Percentiles rank a stretch among this genome's conserved stretches.
These are phyloP conservation scores for Xylaria sp. DNA, from an alignment of 2,329 filamentous ascomycete species.

Conservation along the genomic window DNA sequence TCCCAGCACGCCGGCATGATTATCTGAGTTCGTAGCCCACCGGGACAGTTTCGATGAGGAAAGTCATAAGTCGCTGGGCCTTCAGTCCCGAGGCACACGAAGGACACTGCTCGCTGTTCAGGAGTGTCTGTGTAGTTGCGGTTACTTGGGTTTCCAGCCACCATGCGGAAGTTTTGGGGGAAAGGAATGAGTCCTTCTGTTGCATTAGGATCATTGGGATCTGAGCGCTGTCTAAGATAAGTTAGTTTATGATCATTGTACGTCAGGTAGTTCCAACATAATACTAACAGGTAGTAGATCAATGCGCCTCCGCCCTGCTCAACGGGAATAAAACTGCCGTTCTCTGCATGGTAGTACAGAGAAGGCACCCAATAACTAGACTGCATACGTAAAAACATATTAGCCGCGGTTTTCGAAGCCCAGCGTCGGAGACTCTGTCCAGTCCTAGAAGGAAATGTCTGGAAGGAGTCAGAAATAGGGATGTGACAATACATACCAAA, in stretches of 20 bases:
- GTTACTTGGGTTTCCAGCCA: constrained; percentile 67
- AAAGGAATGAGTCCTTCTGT: constrained; percentile 66
- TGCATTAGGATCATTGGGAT: constrained; percentile 52
- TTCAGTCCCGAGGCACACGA: constrained; percentile 63
- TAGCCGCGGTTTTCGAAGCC: not conserved
- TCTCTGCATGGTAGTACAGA: constrained; percentile 61
- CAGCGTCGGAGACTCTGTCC: not conserved
- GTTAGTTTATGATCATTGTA: constrained; percentile 37
- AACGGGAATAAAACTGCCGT: constrained; percentile 67
- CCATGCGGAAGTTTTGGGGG: constrained; percentile 72
- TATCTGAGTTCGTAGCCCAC: constrained; percentile 63
- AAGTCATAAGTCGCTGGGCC: constrained; percentile 61
- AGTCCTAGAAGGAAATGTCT: too few relatives aligned
- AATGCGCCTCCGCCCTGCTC: constrained; percentile 55
- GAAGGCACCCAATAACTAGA: constrained; percentile 56
- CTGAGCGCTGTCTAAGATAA: constrained; percentile 52
- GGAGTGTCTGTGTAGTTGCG: constrained; percentile 60
- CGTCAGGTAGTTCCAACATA: not conserved
- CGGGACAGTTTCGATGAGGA: constrained; percentile 64
- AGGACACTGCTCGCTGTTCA: constrained; percentile 64
- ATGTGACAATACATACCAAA: constrained; percentile 46
- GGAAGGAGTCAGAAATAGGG: not conserved
- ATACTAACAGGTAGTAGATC: constrained; percentile 66
- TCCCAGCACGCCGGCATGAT: constrained; percentile 73
- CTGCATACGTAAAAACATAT: not conserved